phyloP scores from a whole-genome alignment of 2,329 filamentous ascomycete genomes.

The Tolypocladium ovalisporum region DNA sequence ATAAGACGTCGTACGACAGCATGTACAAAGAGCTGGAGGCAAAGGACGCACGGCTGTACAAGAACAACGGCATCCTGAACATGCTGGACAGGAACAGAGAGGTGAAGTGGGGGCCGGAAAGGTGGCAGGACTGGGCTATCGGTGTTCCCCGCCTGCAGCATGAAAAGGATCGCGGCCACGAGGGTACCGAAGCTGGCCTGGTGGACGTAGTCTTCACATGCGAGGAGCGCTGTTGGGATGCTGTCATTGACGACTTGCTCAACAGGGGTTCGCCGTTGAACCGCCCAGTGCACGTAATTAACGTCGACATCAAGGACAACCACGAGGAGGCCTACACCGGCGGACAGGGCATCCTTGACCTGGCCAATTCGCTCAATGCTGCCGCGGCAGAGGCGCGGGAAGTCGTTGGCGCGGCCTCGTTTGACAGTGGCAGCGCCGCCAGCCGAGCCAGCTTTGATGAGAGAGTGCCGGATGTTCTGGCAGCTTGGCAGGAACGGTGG shows the following conservation, averaged over 20 bases:
- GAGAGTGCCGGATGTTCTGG: slow-evolving; percentile 82
- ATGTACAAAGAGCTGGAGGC: slow-evolving; percentile 86
- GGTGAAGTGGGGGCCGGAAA: slow-evolving; percentile 91
- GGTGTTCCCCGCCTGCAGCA: slow-evolving; percentile 75
- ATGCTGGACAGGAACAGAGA: slow-evolving; percentile 89
- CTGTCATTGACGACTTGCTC: slow-evolving; percentile 87
- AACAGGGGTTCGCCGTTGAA: slow-evolving; percentile 80
- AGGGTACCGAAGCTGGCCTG: slow-evolving; percentile 76
- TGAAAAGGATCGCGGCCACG: slow-evolving; percentile 61
- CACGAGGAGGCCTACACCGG: slow-evolving; percentile 92
- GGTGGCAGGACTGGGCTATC: slow-evolving; percentile 95
- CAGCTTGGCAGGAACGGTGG: slow-evolving; percentile 90
- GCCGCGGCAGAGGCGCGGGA: slow-evolving; percentile 70
- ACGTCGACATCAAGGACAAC: slow-evolving; percentile 96
- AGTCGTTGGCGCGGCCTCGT: slow-evolving; percentile 49
- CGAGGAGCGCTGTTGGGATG: slow-evolving; percentile 96
- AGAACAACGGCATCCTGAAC: slow-evolving; percentile 83
- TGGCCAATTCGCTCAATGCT: slow-evolving; percentile 75
- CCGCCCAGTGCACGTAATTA: slow-evolving; percentile 91
- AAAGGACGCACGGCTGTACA: slow-evolving; percentile 82
- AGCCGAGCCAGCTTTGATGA: slow-evolving; percentile 79
- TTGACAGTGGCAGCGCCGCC: slow-evolving; percentile 57
- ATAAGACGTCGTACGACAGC: slow-evolving; percentile 86
- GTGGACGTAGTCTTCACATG: slow-evolving; percentile 96
- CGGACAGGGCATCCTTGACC: slow-evolving; percentile 81